Conservation (phyloP, 805 yeast species). For the Candida loeiensis region DNA sequence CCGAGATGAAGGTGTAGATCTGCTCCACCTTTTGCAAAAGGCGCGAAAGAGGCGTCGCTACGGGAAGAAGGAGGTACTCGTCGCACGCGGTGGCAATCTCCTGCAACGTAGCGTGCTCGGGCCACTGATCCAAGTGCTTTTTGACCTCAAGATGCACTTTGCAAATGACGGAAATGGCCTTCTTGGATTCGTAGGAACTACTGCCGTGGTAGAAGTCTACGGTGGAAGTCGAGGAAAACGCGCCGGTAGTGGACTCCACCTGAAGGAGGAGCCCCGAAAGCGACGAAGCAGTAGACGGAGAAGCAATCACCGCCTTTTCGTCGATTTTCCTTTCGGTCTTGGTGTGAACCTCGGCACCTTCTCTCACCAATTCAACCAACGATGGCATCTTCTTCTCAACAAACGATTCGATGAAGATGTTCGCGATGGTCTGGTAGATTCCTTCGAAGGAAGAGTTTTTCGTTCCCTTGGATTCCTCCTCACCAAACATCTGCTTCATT, state of each 20-base stretch:
- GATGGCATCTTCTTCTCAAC: conserved; percentile 13
- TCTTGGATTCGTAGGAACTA: conserved; percentile 55
- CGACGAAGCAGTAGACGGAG: neutral
- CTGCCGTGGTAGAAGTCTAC: conserved; percentile 63
- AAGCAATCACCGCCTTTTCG: no score
- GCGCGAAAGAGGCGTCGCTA: conserved; percentile 70
- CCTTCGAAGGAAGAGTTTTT: conserved; percentile 34
- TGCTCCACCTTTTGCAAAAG: conserved; percentile 82
- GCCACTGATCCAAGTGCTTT: conserved; percentile 67
- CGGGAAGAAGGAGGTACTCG: conserved; percentile 63
- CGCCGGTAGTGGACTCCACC: neutral
- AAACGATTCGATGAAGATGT: conserved; percentile 45
- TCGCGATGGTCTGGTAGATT: conserved; percentile 46
- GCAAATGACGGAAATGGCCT: conserved; percentile 49
- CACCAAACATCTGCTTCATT: conserved; percentile 79
- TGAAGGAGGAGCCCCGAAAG: neutral
- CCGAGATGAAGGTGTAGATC: conserved; percentile 73
- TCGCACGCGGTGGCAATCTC: conserved; percentile 59
- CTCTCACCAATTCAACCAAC: conserved; percentile 29
- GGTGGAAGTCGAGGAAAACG: conserved; percentile 5
- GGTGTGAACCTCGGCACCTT: conserved; percentile 40
- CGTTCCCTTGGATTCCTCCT: conserved; percentile 54
- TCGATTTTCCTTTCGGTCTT: no score
- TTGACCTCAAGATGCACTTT: conserved; percentile 29
- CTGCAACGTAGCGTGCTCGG: conserved; percentile 87